A percentile compares a stretch with the other conserved stretches of the same genome.
phyloP scores from a whole-genome alignment of 2,329 filamentous ascomycete species.

The Fusarium odoratissimum region DNA sequence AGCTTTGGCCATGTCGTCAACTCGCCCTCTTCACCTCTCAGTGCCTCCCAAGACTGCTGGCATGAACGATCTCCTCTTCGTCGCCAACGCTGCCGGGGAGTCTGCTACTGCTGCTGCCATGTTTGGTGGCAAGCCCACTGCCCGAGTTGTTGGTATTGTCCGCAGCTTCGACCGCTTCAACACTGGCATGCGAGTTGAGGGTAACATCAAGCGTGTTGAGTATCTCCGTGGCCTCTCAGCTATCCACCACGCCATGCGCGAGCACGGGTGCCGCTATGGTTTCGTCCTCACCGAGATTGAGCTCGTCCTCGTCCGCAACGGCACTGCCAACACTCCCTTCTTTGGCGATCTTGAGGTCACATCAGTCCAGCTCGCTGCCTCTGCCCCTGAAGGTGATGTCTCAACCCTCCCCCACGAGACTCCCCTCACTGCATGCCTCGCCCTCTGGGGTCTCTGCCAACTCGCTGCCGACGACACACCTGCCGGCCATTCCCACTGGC shows the following conservation, averaged over 20 bases:
- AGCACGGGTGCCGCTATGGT: constrained; percentile 91
- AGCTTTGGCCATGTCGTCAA: constrained; percentile 80
- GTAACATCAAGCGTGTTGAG: constrained; percentile 85
- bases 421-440: constrained; percentile 76
- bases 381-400: constrained; percentile 46
- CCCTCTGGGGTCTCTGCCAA: constrained; percentile 82
- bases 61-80: constrained; percentile 69
- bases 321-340: constrained; percentile 76
- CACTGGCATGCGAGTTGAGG: constrained; percentile 89
- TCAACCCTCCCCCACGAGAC: constrained; percentile 52
- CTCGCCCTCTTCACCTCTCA: constrained; percentile 68
- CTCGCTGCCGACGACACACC: constrained; percentile 70
- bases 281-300: constrained; percentile 98
- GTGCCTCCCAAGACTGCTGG: constrained; percentile 53
- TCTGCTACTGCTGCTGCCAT: constrained; percentile 65
- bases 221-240: constrained; percentile 90
- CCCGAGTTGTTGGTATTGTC: constrained; percentile 83
- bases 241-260: constrained; percentile 91
- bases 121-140: constrained; percentile 60
- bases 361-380: constrained; percentile 66
- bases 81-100: constrained; percentile 71
- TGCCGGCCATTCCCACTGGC: constrained; percentile 70
- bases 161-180: constrained; percentile 96
- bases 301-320: constrained; percentile 88
- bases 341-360: constrained; percentile 90